Evolutionary conservation across 139 green algal genomes (phyloP), one percentile per base, ranked within the genome.

Genomic region (Tetradesmus lagerheimii): DNA sequence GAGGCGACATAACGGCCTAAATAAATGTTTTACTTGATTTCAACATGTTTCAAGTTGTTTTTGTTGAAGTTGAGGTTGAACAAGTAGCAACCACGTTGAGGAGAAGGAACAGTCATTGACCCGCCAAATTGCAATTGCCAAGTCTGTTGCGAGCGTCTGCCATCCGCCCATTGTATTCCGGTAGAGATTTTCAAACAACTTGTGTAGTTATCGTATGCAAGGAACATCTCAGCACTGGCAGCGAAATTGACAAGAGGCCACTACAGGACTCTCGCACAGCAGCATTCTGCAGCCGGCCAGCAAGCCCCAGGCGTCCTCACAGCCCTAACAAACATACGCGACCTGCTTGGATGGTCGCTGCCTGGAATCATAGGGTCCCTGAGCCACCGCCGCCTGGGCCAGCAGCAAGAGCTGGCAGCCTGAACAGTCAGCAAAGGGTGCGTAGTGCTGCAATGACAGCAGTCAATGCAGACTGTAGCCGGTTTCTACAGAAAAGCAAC

Each of bases 321-420:
- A 71, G 57, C 57, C 37, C 80, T 4, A 12, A 3, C 12, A 75
- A n/a, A 41, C 45, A 29, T 12, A 8, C 45, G 20, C 66, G 37
- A n/a, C 45, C 31, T 35, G 80, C 80, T 2, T 86, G 80, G 80
- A 31, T 86, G 45, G 45, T 74, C 11, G 80, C 80, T 34, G 31
- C 75, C n/a, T 86, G 80, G 80, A 86, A 86, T n/a, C 80, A 75
- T 31, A 57, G 80, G 29, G 80, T 86, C 1, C 80, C 80, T 31
- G 80, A 86, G n/a, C 43, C 47, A 41, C 27, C 11, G 12, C 15
- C 75, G 47, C 45, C 80, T 35, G 80, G 45, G 23, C 80, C n/a
- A 18, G 66, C 35, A 41, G 27, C 45, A 86, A 34, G 43, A 31
- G 45, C 80, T 27, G 45, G 80, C n/a, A 71, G n/a, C 45, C 29